Base-by-base conservation (phyloP, 2,329 filamentous ascomycete species). In the Penicillium capsulatum region DNA sequence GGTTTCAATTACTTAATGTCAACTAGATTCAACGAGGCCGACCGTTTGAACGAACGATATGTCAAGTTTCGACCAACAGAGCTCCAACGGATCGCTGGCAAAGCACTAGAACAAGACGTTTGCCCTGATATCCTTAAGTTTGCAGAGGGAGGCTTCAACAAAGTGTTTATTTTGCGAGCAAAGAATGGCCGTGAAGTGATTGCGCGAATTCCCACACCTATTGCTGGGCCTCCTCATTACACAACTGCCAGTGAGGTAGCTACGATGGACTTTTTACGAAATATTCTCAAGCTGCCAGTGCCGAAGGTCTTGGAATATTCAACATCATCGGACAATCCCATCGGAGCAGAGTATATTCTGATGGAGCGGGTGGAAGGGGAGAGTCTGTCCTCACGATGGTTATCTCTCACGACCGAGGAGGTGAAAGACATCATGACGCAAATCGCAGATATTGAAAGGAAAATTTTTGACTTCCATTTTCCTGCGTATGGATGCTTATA, bases 311-410 rank as follows among this genome's bases (percentile, higher is more conserved):
- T 65, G 27, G 47, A 48, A 14, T 68, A 67, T 45, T 68, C 58
- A 10, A 22, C 57, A 22, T 56, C 54, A 16, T 42, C 48, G 3
- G 50, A 64, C 13, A 70, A 70, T 45, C 43, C 63, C 7, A 59
- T 67, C 30, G 63, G 65, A 13, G 61, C 64, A 33, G 65, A 68
- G 45, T 71, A 66, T 38, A 63, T 72, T 17, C 51, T 71, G n/a
- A 68, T 70, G 60, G 64, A 69, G 42, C 56, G 58, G n/a, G 32
- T 66, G 10, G 34, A 48, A 1, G 67, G 68, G 2, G 56, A 60
- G 28, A 57, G 53, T 45, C 53, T 63, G 38, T 36, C 49, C 2
- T 59, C 49, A 9, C 30, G 46, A 32, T 60, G 53, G 53, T 42
- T 58, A 34, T 50, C 47, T 13, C 48, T 61, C 3, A 51, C 57